Conservation (phyloP, 371 early-diverging fungal species). For the Coemansia sp. region DNA sequence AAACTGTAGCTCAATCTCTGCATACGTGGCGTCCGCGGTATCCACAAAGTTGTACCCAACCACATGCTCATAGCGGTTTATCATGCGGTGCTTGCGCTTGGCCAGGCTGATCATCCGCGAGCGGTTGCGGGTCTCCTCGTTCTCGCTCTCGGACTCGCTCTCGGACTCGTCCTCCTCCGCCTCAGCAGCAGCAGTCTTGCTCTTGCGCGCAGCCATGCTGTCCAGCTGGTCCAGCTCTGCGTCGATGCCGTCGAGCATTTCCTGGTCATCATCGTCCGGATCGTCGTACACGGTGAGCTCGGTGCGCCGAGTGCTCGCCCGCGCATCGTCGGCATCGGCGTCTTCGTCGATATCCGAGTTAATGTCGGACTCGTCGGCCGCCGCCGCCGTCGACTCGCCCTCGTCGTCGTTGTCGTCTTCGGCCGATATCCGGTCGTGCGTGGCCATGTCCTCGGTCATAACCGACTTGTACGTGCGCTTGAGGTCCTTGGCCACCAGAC, state of each 20-base stretch:
- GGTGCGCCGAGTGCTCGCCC: constrained; percentile 27
- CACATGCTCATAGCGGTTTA: constrained; percentile 56
- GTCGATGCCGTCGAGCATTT: constrained; percentile 43
- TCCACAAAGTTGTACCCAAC: constrained; percentile 72
- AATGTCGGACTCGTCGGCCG: constrained; percentile 59
- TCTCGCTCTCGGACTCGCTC: constrained; percentile 5
- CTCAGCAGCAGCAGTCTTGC: not conserved
- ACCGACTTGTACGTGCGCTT: constrained; percentile 53
- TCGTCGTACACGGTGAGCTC: constrained; percentile 30
- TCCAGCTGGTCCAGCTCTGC: constrained; percentile 46
- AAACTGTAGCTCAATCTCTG: constrained; percentile 82
- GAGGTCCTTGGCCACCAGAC: constrained; percentile 63
- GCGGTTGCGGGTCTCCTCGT: constrained; percentile 12
- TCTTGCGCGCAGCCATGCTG: constrained; percentile 6
- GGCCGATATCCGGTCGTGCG: constrained; percentile 58
- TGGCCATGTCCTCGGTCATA: constrained; percentile 51
- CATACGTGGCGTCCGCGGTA: constrained; percentile 66
- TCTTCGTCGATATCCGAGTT: constrained; percentile 47
- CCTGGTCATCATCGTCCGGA: constrained; percentile 41
- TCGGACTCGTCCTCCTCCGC: constrained; percentile 6
- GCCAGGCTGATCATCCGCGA: constrained; percentile 12
- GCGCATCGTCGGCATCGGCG: constrained; percentile 53
- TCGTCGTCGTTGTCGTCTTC: constrained; percentile 54
- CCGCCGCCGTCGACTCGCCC: constrained; percentile 51
- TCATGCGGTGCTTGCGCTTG: constrained; percentile 59